Evolutionary conservation across 768 basidiomycete species (phyloP), one percentile per base, ranked within the genome.

Genomic region (Aureoboletus auriporus): DNA sequence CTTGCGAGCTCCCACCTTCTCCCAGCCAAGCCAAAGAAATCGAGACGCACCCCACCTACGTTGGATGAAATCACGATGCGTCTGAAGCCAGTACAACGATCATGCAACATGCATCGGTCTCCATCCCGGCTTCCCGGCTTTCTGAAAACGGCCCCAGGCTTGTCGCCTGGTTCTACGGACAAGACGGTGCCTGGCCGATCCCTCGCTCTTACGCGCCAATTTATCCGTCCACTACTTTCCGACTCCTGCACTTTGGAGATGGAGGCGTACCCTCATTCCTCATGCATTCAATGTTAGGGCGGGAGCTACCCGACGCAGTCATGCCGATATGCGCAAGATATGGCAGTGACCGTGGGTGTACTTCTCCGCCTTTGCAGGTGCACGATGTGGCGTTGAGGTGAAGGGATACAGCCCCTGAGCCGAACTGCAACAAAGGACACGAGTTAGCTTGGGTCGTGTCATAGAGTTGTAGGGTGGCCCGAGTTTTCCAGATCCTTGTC

Each of bases 21-120:
- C 17, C 26, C 49, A 50, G 49, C 53, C 46, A 12, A 39, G 43
- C 39, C 43, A 34, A 41, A 12, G 34, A 53, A 50, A 45, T 36
- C 44, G 39, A 48, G 43, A 34, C 68, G 65, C 51, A 55, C 62
- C 37, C 60, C 82, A 33, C 87, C 87, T 17, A 89, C 87, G 23
- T 78, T 90, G 51, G 86, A 86, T 55, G 82, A 89, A 59, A 89
- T 89, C 50, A 79, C 81, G 29, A 82, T 86, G 36, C 84, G 75
- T 53, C 57, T 87, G 56, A 69, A 51, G 60, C 66, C 47, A 50
- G 51, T 50, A 8, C 38, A 43, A 28, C 40, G 35, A 46, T 35
- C 53, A 51, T 45, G 47, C 54, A 59, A 65, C 54, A 57, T 48
- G 55, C 51, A 30, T 27, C 26, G 13, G 17, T 54, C 53, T 55